Conservation (phyloP, 371 early-diverging fungal species). For the Syncephalastrum sp. region DNA sequence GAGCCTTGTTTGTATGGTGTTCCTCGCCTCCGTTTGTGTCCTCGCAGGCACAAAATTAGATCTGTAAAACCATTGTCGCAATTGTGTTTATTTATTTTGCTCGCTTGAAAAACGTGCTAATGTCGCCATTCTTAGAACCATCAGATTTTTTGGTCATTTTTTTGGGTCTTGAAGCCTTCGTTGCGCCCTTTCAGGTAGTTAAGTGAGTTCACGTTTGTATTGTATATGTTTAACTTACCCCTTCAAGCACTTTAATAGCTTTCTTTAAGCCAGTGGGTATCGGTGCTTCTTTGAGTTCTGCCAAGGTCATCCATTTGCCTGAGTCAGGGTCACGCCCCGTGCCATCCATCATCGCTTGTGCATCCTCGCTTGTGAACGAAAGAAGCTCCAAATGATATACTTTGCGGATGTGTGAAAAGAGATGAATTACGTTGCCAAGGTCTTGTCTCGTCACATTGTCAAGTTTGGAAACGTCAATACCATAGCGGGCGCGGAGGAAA, state of each 20-base stretch:
- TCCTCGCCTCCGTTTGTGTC: no score
- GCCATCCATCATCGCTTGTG: constrained; percentile 7
- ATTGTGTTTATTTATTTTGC: not conserved
- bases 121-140: not conserved
- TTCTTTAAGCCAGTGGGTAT: constrained; percentile 73
- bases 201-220: not conserved
- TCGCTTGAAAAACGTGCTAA: constrained; percentile 3
- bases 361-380: no score
- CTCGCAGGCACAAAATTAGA: no score
- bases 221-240: constrained; percentile 20
- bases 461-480: constrained; percentile 20
- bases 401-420: constrained; percentile 74
- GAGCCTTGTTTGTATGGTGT: no score
- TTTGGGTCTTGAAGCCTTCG: constrained; percentile 1
- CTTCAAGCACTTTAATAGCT: constrained; percentile 55
- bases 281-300: constrained; percentile 53
- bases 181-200: constrained; percentile 2
- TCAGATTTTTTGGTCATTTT: no score
- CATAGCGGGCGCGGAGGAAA: constrained; percentile 28
- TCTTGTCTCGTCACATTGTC: constrained; percentile 28
- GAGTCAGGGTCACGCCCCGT: constrained; percentile 9
- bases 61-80: no score
- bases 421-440: constrained; percentile 61
- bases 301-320: constrained; percentile 51
- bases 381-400: constrained; percentile 51